Percentiles rank a stretch among this genome's conserved stretches.
Conservation (phyloP, 2,329 filamentous ascomycete genomes). For the Fusarium sulawesiense region DNA sequence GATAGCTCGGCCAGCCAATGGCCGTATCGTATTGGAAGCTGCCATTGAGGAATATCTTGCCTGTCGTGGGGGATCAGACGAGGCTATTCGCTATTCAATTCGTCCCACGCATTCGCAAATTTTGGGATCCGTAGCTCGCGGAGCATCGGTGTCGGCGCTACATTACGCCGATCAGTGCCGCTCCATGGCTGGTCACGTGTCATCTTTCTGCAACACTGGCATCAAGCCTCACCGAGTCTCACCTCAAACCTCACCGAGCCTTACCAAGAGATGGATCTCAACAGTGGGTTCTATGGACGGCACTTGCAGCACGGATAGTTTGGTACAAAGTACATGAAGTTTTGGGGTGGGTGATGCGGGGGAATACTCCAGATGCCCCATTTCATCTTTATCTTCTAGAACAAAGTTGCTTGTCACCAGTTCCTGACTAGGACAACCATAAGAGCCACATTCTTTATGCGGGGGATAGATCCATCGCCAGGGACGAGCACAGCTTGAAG, state of each 20-base stretch:
- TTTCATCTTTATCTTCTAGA: conserved; percentile 44
- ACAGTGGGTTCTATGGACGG: conserved; percentile 39
- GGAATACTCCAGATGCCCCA: conserved; percentile 47
- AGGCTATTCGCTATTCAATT: conserved; percentile 40
- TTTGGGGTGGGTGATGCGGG: conserved; percentile 45
- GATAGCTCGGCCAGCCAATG: conserved; percentile 43
- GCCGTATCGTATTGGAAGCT: conserved; percentile 45
- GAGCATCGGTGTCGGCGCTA: conserved; percentile 28
- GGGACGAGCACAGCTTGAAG: conserved; percentile 29
- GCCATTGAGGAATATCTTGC: conserved; percentile 46
- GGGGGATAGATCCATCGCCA: conserved; percentile 39
- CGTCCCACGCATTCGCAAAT: conserved; percentile 37
- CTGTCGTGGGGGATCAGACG: conserved; percentile 30
- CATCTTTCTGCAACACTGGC: rapidly evolving
- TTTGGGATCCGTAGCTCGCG: conserved; percentile 31
- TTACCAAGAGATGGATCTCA: conserved; percentile 41
- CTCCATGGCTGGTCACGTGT: conserved; percentile 12
- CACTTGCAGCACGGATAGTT: conserved; percentile 47
- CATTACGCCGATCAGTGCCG: conserved; percentile 14
- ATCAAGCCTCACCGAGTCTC: conserved; percentile 18
- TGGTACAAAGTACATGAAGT: conserved; percentile 46
- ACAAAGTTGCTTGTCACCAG: conserved; percentile 34
- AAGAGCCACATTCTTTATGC: conserved; percentile 36
- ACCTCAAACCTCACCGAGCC: conserved; percentile 29
- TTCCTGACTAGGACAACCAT: conserved; percentile 43